Base-by-base conservation (phyloP, 805 yeast genomes). In the Starmerella ratchasimensis region DNA sequence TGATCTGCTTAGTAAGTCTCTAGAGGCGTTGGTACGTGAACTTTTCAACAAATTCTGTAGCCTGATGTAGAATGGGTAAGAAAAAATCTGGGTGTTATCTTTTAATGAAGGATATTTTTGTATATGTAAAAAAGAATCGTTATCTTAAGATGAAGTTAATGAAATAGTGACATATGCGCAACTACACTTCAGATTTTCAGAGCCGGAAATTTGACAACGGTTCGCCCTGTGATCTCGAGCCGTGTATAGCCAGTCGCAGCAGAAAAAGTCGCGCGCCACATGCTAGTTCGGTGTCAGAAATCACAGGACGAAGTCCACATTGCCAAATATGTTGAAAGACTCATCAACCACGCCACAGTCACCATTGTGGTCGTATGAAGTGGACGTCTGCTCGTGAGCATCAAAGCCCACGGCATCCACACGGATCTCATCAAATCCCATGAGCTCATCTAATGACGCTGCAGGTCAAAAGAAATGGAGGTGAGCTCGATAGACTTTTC, bases 381-480 rank as follows among this genome's bases (percentile, higher is more conserved):
- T 32, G 34, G 45, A 34, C 36, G 43, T 39, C 36, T 42, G 18
- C n/a, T 25, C 28, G 30, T 22, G 16, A 37, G 41, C 49, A 27
- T 47, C 52, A 43, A 47, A 47, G 42, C 42, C 50, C n/a, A 39
- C 50, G 10, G 26, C 28, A 11, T 47, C 47, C 38, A 47, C 48
- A 10, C 48, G 49, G 44, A 34, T 33, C 26, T 35, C 35, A 11
- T 44, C 45, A 21, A 38, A 44, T 26, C 39, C 49, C 28, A 46
- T 36, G 42, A 49, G 47, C 43, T 48, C 55, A 45, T 51, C 55
- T 34, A 51, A 49, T 45, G 55, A 51, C 55, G 55, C 55, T 46
- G 55, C 55, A 31, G 55, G 55, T 42, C 55, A 49, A 45, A 29
- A 26, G 28, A 15, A 9, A 24, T 11, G 44, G 46, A 41, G 48